phyloP scores from a whole-genome alignment of 495 filamentous ascomycete species.

The Aspergillus diversus region DNA sequence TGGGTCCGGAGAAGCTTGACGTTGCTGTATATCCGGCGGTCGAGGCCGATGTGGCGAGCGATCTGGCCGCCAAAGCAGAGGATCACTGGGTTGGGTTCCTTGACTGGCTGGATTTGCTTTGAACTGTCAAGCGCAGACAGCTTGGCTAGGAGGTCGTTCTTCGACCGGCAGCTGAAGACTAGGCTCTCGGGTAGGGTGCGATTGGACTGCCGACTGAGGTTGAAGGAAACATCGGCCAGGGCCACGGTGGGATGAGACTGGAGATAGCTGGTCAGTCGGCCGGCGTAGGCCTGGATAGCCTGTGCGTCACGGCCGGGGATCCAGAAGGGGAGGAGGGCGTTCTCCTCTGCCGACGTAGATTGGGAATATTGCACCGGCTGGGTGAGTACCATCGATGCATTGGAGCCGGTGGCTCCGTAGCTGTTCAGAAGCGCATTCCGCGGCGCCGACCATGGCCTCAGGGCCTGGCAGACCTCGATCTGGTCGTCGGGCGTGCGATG shows the following conservation, averaged over 20 bases:
- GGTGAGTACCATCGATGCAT: background rate
- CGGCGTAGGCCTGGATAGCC: background rate
- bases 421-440: background rate
- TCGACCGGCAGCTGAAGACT: conserved; percentile 33
- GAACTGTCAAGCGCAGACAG: conserved; percentile 12
- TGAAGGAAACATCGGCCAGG: conserved; percentile 36
- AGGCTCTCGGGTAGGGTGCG: conserved; percentile 36
- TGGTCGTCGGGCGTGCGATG: background rate
- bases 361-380: background rate
- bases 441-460: background rate
- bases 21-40: conserved; percentile 33
- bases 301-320: conserved; percentile 4
- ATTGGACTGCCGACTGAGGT: conserved; percentile 39
- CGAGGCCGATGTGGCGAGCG: conserved; percentile 31
- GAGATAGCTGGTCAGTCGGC: background rate
- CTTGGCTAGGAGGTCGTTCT: conserved; percentile 36
- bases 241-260: background rate
- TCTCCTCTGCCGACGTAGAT: background rate
- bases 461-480: background rate
- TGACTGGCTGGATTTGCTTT: conserved; percentile 8
- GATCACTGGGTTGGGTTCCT: conserved; percentile 24
- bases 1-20: conserved; percentile 38
- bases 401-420: background rate
- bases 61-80: conserved; percentile 42
- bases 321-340: conserved; percentile 1